Evolutionary conservation across 2,329 filamentous ascomycete species (phyloP).

Genomic region (Claviceps spartinae): DNA sequence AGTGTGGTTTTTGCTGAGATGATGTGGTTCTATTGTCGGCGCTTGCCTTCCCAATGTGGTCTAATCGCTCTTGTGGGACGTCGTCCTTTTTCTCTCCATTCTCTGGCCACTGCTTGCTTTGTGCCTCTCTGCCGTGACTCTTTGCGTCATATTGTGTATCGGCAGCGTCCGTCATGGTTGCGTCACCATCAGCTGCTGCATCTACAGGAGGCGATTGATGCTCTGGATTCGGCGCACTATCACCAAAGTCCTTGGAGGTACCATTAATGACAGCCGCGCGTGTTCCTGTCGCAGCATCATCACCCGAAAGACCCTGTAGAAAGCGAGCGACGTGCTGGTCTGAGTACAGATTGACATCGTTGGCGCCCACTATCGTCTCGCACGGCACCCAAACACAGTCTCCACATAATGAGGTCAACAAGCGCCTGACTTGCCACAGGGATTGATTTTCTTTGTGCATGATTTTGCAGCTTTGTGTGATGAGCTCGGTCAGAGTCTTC

Average conservation of each 20-base stretch:
- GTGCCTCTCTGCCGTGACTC: background rate
- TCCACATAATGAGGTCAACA: slow-evolving; percentile 60
- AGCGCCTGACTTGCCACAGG: slow-evolving; percentile 59
- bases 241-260: slow-evolving; percentile 1
- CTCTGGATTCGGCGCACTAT: background rate
- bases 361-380: slow-evolving; percentile 39
- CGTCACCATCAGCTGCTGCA: slow-evolving; percentile 9
- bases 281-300: slow-evolving; percentile 3
- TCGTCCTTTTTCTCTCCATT: background rate
- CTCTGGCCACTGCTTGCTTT: slow-evolving; percentile 1
- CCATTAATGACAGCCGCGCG: slow-evolving; percentile 12
- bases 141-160: slow-evolving; percentile 1
- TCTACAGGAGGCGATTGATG: background rate
- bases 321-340: slow-evolving; percentile 30
- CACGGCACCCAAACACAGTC: slow-evolving; percentile 58
- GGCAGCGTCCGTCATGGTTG: slow-evolving; percentile 10
- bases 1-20: slow-evolving; percentile 7
- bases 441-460: slow-evolving; percentile 63
- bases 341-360: slow-evolving; percentile 42
- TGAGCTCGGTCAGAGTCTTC: slow-evolving; percentile 57
- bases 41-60: background rate
- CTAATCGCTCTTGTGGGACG: background rate
- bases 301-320: slow-evolving; percentile 18
- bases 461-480: slow-evolving; percentile 53
- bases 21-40: slow-evolving; percentile 7